A percentile compares a stretch with the other conserved stretches of the same genome.
phyloP scores from a whole-genome alignment of 2,329 filamentous ascomycete genomes.

The Aspergillus terreus region DNA sequence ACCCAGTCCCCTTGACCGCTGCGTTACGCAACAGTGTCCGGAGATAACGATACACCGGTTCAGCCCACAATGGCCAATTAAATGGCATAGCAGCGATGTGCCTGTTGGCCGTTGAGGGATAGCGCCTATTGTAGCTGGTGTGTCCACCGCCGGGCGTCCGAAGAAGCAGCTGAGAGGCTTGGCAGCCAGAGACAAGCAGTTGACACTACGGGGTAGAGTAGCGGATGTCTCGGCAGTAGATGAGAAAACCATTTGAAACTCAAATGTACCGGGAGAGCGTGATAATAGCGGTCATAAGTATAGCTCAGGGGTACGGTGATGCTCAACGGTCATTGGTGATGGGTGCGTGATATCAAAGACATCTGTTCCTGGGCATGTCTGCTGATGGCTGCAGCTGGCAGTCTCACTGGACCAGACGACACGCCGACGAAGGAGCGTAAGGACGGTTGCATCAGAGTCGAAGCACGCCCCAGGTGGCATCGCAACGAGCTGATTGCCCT shows the following conservation, averaged over 20 bases:
- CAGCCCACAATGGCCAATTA: neutral
- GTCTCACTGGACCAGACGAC: neutral
- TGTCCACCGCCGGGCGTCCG: conserved; percentile 11
- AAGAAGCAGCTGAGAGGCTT: conserved; percentile 1
- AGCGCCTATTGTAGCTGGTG: neutral
- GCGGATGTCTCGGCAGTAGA: too few relatives aligned
- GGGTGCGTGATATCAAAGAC: neutral
- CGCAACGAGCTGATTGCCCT: neutral
- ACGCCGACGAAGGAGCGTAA: neutral
- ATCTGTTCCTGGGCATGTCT: neutral
- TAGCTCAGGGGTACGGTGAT: neutral
- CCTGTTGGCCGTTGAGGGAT: neutral
- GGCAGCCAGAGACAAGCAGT: conserved; percentile 6
- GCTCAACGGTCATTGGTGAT: neutral
- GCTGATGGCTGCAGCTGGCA: conserved; percentile 2
- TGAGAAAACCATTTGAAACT: too few relatives aligned
- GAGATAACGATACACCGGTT: conserved; percentile 7
- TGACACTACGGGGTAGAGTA: too few relatives aligned
- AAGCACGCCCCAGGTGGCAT: neutral
- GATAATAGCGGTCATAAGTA: neutral
- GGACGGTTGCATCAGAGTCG: conserved; percentile 3
- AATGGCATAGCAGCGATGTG: neutral
- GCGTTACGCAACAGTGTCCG: conserved; percentile 7
- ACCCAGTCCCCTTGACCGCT: neutral
- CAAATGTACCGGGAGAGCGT: too few relatives aligned